Conservation (phyloP, 2,329 filamentous ascomycete species). For the Neopestalotiopsis sp. region DNA sequence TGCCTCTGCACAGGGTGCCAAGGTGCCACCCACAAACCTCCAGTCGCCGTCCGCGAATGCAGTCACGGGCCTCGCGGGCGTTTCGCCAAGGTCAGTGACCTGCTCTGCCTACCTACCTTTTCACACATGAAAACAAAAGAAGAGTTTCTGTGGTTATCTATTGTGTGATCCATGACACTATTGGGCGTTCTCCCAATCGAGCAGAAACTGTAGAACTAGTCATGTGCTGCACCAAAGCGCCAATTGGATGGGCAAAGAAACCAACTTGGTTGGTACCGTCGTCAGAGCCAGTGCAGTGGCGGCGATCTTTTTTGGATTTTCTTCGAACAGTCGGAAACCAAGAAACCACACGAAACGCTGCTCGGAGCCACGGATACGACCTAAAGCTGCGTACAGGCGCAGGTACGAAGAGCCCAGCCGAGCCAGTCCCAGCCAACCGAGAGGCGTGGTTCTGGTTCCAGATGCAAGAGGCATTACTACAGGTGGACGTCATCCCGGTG, state of each 20-base stretch:
- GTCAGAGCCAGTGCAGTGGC: neutral
- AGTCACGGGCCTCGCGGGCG: conserved; percentile 13
- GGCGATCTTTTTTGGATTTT: neutral
- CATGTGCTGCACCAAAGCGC: neutral
- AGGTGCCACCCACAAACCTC: conserved; percentile 3
- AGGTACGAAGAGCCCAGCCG: neutral
- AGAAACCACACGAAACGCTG: conserved; percentile 14
- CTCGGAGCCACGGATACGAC: conserved; percentile 1
- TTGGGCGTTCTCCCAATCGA: neutral
- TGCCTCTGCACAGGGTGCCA: conserved; percentile 16
- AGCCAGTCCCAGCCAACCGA: too few species aligned
- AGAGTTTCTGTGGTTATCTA: conserved; percentile 3
- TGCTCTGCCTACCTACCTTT: neutral
- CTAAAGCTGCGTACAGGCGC: neutral
- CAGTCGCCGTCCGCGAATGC: conserved; percentile 3
- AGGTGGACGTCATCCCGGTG: conserved; percentile 1
- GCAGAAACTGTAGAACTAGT: neutral
- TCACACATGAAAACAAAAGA: neutral
- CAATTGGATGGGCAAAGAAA: conserved; percentile 7
- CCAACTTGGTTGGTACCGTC: neutral
- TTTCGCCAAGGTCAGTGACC: conserved; percentile 10
- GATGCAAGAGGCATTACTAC: conserved; percentile 8
- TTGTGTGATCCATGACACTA: neutral
- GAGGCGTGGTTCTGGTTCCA: conserved; percentile 2
- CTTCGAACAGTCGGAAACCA: neutral